A percentile compares a stretch with the other conserved stretches of the same genome.
These are phyloP conservation scores for Cutaneotrichosporon spelunceum DNA, from an alignment of 1,284 basidiomycete species.

Conservation along the genomic window DNA sequence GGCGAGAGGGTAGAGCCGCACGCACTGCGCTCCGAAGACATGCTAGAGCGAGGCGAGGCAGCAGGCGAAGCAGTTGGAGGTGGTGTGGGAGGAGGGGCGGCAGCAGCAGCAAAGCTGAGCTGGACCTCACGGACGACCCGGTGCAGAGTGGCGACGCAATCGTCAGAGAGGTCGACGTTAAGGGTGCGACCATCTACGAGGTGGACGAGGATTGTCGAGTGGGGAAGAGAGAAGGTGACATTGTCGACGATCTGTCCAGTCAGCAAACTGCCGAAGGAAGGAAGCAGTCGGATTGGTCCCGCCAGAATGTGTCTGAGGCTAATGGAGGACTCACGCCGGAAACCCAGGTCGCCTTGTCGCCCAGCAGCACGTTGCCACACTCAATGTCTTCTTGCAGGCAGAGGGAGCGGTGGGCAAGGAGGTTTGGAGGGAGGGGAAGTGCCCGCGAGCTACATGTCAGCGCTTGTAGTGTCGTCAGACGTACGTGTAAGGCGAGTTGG, in stretches of 20 bases:
- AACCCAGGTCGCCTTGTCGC: conserved; percentile 52
- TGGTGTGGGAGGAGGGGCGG: conserved; percentile 23
- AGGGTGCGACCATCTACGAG: conserved; percentile 45
- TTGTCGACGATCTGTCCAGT: conserved; percentile 42
- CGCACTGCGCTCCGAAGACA: conserved; percentile 19
- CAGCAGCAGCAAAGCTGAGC: conserved; percentile 44
- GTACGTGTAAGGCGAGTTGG: conserved; percentile 56
- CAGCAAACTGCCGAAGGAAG: background rate
- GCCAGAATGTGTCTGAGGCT: background rate
- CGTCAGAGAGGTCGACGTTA: conserved; percentile 35
- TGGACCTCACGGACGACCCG: conserved; percentile 49
- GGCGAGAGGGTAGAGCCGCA: conserved; percentile 20
- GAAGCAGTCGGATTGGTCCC: background rate
- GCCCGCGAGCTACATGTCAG: conserved; percentile 30
- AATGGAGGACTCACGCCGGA: conserved; percentile 35
- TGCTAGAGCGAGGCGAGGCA: conserved; percentile 22
- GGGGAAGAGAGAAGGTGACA: conserved; percentile 48
- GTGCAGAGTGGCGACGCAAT: conserved; percentile 36
- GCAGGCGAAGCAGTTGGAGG: conserved; percentile 29
- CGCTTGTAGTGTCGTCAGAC: conserved; percentile 14
- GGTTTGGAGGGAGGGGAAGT: conserved; percentile 49
- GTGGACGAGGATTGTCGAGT: conserved; percentile 39
- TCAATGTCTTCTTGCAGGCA: conserved; percentile 50
- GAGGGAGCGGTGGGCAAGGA: conserved; percentile 47
- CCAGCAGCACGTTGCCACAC: conserved; percentile 49